Conservation (phyloP, 2,329 filamentous ascomycete species). For the Sporothrix dimorphospora region DNA sequence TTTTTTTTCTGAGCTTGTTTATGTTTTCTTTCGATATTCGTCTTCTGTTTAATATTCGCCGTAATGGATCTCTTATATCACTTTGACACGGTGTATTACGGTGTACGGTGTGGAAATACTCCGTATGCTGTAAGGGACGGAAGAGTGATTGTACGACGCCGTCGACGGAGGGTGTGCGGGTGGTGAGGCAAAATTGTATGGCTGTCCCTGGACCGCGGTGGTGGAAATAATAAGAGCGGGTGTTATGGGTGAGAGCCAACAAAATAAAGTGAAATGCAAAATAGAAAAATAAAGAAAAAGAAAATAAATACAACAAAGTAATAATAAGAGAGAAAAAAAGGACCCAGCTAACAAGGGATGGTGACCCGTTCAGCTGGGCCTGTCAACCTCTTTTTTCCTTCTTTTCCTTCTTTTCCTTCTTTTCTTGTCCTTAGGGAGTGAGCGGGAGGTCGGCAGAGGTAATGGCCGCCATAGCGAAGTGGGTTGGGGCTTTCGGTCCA, state of each 20-base stretch:
- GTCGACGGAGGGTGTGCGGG: not conserved
- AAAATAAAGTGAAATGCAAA: not conserved
- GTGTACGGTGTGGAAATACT: slow-evolving; percentile 5
- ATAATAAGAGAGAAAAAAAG: not conserved
- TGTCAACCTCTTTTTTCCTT: not conserved
- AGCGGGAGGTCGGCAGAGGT: too few species aligned
- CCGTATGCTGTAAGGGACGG: slow-evolving; percentile 10
- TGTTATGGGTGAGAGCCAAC: too few species aligned
- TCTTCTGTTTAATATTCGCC: too few species aligned
- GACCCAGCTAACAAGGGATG: not conserved
- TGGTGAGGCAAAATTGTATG: not conserved
- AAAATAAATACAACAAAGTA: not conserved
- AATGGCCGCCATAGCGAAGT: too few species aligned
- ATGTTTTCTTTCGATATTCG: too few species aligned
- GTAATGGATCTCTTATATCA: not conserved
- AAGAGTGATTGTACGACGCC: not conserved
- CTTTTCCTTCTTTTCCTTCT: not conserved
- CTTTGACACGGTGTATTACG: not conserved
- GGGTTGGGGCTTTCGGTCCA: not conserved
- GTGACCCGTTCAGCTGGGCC: slow-evolving; percentile 22
- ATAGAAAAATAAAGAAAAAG: not conserved
- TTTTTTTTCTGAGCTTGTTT: not conserved
- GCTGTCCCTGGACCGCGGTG: not conserved
- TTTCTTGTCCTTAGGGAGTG: too few species aligned
- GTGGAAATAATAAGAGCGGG: not conserved